Conservation (phyloP, 345 rosid species). For the Melastoma malabathricum region DNA sequence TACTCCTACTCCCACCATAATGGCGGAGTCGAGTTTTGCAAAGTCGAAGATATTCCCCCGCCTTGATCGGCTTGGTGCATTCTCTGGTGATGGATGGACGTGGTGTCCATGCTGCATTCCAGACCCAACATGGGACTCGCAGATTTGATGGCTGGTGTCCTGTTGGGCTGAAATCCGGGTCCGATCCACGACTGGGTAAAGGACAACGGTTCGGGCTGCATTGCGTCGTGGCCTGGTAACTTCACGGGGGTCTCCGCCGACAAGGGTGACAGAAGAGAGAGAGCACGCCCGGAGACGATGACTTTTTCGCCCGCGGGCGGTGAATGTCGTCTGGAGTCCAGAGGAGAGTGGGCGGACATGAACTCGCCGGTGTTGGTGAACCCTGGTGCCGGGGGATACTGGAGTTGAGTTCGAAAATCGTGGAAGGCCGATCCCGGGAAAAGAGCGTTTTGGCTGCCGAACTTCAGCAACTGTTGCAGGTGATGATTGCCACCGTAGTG, state of each 20-base stretch:
- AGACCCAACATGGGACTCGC: slow-evolving; percentile 17
- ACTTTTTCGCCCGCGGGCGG: slow-evolving; percentile 17
- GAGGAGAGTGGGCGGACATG: too few relatives aligned
- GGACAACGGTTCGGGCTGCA: slow-evolving; percentile 23
- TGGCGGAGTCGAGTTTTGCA: slow-evolving; percentile 30
- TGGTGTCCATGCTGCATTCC: slow-evolving; percentile 13
- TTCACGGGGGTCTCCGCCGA: slow-evolving; percentile 24
- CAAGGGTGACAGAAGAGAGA: slow-evolving; percentile 86
- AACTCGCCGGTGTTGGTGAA: too few relatives aligned
- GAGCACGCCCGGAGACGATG: slow-evolving; percentile 37
- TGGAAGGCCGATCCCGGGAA: slow-evolving; percentile 22
- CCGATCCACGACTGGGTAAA: slow-evolving; percentile 22
- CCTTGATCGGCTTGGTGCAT: slow-evolving; percentile 4
- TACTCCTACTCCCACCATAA: slow-evolving; percentile 45
- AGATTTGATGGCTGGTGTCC: slow-evolving; percentile 16
- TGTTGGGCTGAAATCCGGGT: slow-evolving; percentile 23
- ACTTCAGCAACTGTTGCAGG: slow-evolving; percentile 18
- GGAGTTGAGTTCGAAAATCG: slow-evolving; percentile 22
- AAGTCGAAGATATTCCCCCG: slow-evolving; percentile 30
- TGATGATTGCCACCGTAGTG: slow-evolving; percentile 7
- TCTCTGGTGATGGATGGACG: slow-evolving; percentile 17
- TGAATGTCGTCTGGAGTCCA: slow-evolving; percentile 2
- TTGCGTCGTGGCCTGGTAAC: slow-evolving; percentile 25
- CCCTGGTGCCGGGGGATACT: slow-evolving; percentile 23
- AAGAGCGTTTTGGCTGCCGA: slow-evolving; percentile 16